phyloP scores from a whole-genome alignment of 2,329 filamentous ascomycete species.

The Neopestalotiopsis sp. region DNA sequence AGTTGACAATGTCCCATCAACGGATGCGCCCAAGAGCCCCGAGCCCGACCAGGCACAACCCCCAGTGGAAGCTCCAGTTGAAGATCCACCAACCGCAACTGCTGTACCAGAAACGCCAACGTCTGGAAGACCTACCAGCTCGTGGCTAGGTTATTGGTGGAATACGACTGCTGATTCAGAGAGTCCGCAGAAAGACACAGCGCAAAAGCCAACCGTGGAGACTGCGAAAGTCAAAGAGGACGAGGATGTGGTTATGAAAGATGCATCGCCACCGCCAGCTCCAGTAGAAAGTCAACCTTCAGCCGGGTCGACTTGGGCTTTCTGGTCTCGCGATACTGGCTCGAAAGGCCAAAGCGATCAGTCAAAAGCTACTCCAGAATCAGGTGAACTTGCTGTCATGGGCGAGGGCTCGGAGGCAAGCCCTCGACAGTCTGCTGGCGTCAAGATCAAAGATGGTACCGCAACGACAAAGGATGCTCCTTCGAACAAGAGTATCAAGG shows the following conservation, averaged over 20 bases:
- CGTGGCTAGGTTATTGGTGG: slow-evolving; percentile 43
- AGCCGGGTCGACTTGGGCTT: slow-evolving; percentile 75
- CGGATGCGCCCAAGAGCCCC: slow-evolving; percentile 24
- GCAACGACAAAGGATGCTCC: slow-evolving; percentile 39
- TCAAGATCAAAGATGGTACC: slow-evolving; percentile 42
- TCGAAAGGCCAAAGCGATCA: slow-evolving; percentile 36
- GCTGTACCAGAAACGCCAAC: slow-evolving; percentile 19
- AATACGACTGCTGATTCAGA: slow-evolving; percentile 23
- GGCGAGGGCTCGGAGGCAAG: slow-evolving; percentile 62
- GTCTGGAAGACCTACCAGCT: slow-evolving; percentile 30
- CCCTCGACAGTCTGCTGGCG: slow-evolving; percentile 51
- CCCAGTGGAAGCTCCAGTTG: not conserved
- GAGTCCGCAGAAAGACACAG: slow-evolving; percentile 18
- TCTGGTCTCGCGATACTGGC: slow-evolving; percentile 71
- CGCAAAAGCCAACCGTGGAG: slow-evolving; percentile 24
- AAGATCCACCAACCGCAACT: not conserved
- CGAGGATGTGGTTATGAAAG: slow-evolving; percentile 49
- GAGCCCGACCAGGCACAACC: slow-evolving; percentile 25
- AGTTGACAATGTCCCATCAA: slow-evolving; percentile 20
- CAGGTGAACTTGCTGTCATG: slow-evolving; percentile 61
- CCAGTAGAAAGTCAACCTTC: slow-evolving; percentile 40
- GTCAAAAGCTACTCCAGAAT: slow-evolving; percentile 38
- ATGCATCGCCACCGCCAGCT: slow-evolving; percentile 41
- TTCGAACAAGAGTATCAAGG: slow-evolving; percentile 32
- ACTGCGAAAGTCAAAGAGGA: slow-evolving; percentile 35